Conservation (phyloP, 106 monocot species). For the Iris macrosiphon region DNA sequence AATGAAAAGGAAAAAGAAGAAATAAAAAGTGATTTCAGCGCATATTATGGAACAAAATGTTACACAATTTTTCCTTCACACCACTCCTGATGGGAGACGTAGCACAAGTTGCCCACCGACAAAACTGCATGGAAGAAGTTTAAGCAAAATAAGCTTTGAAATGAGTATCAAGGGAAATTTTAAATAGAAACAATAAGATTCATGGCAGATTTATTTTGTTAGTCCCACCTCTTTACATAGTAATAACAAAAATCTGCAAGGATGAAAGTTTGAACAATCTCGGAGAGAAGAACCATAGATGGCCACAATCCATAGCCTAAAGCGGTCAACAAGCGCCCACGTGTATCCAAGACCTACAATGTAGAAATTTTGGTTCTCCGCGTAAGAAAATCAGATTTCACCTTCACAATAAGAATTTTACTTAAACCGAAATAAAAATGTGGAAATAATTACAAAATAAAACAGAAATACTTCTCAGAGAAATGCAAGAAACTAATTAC, state of each 20-base stretch:
- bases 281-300: constrained; percentile 79
- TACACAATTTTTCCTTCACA: constrained; percentile 12
- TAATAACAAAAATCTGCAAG: constrained; percentile 96
- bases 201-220: background rate
- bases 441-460: background rate
- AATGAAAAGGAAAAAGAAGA: no score
- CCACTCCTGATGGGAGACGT: constrained; percentile 72
- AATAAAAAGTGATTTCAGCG: background rate
- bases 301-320: constrained; percentile 86
- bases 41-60: background rate
- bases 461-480: no score
- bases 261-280: constrained; percentile 91
- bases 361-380: background rate
- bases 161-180: background rate
- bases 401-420: no score
- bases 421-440: no score
- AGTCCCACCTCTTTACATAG: constrained; percentile 68
- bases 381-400: background rate
- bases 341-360: constrained; percentile 70
- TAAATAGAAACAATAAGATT: background rate
- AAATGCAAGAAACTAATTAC: no score
- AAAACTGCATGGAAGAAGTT: constrained; percentile 29
- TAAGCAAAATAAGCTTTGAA: constrained; percentile 1
- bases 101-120: constrained; percentile 70
- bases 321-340: constrained; percentile 67